These are phyloP conservation scores for Gelatoporia subvermispora DNA, from an alignment of 768 basidiomycete genomes.

Conservation along the genomic window DNA sequence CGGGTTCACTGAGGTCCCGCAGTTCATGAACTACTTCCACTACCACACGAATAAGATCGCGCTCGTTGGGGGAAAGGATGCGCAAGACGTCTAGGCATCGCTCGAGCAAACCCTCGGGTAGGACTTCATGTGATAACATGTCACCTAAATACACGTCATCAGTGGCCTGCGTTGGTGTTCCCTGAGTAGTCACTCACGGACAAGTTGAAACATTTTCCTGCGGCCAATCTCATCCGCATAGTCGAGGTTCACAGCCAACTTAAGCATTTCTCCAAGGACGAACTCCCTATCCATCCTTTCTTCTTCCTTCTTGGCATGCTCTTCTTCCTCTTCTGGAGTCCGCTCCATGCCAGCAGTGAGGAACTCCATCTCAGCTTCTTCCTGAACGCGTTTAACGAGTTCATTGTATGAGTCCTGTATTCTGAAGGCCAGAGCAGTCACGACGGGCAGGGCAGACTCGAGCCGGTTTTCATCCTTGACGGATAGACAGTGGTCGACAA, in stretches of 20 bases:
- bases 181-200: slow-evolving; percentile 50
- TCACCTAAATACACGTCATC: slow-evolving; percentile 42
- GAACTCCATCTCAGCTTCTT: slow-evolving; percentile 30
- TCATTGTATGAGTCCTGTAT: slow-evolving; percentile 71
- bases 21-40: slow-evolving; percentile 86
- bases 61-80: slow-evolving; percentile 64
- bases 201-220: slow-evolving; percentile 80
- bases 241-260: slow-evolving; percentile 74
- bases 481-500: slow-evolving; percentile 68
- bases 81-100: slow-evolving; percentile 81
- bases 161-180: slow-evolving; percentile 1
- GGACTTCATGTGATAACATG: slow-evolving; percentile 68
- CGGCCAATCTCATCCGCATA: slow-evolving; percentile 91
- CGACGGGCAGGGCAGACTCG: slow-evolving; percentile 74
- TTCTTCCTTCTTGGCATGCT: slow-evolving; percentile 39
- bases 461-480: slow-evolving; percentile 58
- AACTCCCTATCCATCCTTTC: slow-evolving; percentile 51
- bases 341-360: slow-evolving; percentile 23
- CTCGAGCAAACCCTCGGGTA: slow-evolving; percentile 68
- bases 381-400: slow-evolving; percentile 40
- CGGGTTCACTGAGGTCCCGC: slow-evolving; percentile 48
- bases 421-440: slow-evolving; percentile 72
- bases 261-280: slow-evolving; percentile 76
- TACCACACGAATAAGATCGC: slow-evolving; percentile 81
- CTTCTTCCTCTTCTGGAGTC: slow-evolving; percentile 30